These are phyloP conservation scores for Nidula microcarpa DNA, from an alignment of 768 basidiomycete species.

Conservation along the genomic window DNA sequence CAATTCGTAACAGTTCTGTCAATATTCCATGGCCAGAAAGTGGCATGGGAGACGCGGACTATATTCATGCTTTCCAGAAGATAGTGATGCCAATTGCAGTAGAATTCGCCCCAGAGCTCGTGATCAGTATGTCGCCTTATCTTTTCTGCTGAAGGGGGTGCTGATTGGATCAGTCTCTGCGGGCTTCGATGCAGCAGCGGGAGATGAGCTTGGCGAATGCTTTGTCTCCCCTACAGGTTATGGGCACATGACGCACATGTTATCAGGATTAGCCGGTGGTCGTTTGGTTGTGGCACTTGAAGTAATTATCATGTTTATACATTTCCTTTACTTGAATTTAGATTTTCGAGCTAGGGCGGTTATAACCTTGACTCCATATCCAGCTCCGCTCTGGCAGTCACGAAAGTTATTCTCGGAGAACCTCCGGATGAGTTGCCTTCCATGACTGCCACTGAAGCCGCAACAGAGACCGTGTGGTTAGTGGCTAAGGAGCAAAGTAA, in stretches of 20 bases:
- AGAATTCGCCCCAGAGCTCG: slow-evolving; percentile 94
- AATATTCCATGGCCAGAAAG: slow-evolving; percentile 92
- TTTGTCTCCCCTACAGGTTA: slow-evolving; percentile 89
- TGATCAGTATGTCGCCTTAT: slow-evolving; percentile 70
- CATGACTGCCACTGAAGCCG: slow-evolving; percentile 72
- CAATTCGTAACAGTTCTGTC: slow-evolving; percentile 60
- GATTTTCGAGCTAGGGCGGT: slow-evolving; percentile 63
- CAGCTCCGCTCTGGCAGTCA: slow-evolving; percentile 82
- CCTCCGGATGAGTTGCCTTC: slow-evolving; percentile 73
- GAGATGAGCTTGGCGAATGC: slow-evolving; percentile 91
- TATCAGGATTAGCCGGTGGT: slow-evolving; percentile 83
- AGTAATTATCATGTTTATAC: slow-evolving; percentile 41
- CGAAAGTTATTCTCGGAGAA: slow-evolving; percentile 85
- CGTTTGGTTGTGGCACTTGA: slow-evolving; percentile 91
- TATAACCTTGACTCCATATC: slow-evolving; percentile 92
- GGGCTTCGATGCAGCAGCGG: slow-evolving; percentile 94
- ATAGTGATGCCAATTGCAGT: slow-evolving; percentile 96
- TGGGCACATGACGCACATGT: slow-evolving; percentile 99
- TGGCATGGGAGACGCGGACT: slow-evolving; percentile 94
- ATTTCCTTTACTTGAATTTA: neutral
- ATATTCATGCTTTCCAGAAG: slow-evolving; percentile 93
- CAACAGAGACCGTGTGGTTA: slow-evolving; percentile 86
- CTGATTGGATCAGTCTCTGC: slow-evolving; percentile 70
- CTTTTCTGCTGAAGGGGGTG: neutral
- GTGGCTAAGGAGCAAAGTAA: slow-evolving; percentile 86